Percentiles rank a stretch among this genome's conserved stretches.
phyloP scores from a whole-genome alignment of 441 rosid species.

The Arabidopsis hybrid region DNA sequence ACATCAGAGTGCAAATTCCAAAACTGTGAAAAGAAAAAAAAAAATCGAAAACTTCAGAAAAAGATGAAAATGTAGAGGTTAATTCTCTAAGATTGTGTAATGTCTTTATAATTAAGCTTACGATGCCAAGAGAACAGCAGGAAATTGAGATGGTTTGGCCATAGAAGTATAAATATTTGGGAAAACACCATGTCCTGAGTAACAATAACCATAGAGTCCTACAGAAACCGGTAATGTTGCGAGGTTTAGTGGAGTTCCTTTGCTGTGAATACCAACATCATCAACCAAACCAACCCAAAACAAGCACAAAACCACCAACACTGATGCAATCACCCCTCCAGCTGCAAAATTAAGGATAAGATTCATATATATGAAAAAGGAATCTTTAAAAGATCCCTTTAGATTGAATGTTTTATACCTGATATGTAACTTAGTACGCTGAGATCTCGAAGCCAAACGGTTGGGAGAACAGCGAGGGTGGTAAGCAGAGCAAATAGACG shows the following conservation, averaged over 20 bases:
- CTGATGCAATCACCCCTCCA: slow-evolving; percentile 91
- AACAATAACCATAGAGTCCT: slow-evolving; percentile 90
- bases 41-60: neutral
- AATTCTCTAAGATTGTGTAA: neutral
- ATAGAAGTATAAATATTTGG: slow-evolving; percentile 93
- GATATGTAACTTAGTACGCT: slow-evolving; percentile 87
- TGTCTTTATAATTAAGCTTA: slow-evolving; percentile 32
- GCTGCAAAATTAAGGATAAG: slow-evolving; percentile 51
- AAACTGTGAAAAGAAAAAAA: slow-evolving; percentile 60
- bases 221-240: slow-evolving; percentile 82
- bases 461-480: slow-evolving; percentile 84
- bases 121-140: slow-evolving; percentile 75
- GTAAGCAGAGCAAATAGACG: slow-evolving; percentile 75
- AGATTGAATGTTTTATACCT: slow-evolving; percentile 47
- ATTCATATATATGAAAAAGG: neutral
- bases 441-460: slow-evolving; percentile 92
- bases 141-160: slow-evolving; percentile 77
- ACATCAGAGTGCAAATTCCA: slow-evolving; percentile 68
- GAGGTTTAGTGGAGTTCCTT: slow-evolving; percentile 67
- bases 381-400: neutral
- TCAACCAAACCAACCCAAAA: slow-evolving; percentile 88
- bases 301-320: slow-evolving; percentile 76
- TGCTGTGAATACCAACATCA: slow-evolving; percentile 62
- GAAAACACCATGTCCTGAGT: slow-evolving; percentile 95
- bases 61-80: no score